Percentiles rank a stretch among this genome's conserved stretches.
These are phyloP conservation scores for Neonectria sp. DNA, from an alignment of 2,329 filamentous ascomycete species.

Conservation along the genomic window DNA sequence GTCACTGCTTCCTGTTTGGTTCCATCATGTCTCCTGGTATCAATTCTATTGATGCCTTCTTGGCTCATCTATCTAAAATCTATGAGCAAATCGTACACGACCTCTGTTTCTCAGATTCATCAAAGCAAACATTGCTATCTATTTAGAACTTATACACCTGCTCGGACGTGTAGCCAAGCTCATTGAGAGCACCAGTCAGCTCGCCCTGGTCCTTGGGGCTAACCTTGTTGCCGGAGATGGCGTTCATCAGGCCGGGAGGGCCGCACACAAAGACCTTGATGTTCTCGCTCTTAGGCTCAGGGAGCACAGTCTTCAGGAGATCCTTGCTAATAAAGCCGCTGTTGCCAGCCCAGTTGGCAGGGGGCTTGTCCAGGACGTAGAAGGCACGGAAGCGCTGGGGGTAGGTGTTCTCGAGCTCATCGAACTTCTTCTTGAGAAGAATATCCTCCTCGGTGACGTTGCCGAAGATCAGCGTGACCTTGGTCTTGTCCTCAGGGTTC, in stretches of 20 bases:
- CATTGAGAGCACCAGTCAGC: constrained; percentile 84
- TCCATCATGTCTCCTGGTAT: constrained; percentile 19
- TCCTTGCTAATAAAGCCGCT: constrained; percentile 92
- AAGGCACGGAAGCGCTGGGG: constrained; percentile 96
- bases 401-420: constrained; percentile 93
- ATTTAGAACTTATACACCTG: constrained; percentile 95
- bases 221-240: constrained; percentile 90
- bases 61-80: constrained; percentile 41
- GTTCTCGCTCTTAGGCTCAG: constrained; percentile 91
- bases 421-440: constrained; percentile 87
- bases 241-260: constrained; percentile 93
- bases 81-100: constrained; percentile 47
- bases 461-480: constrained; percentile 95
- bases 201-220: constrained; percentile 97
- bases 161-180: constrained; percentile 78
- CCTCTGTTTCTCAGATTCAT: constrained; percentile 28
- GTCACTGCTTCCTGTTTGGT: not conserved
- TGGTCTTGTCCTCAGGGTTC: constrained; percentile 97
- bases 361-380: constrained; percentile 89
- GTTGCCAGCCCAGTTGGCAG: constrained; percentile 83
- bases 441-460: constrained; percentile 94
- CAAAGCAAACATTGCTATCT: constrained; percentile 25
- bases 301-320: constrained; percentile 93
- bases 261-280: constrained; percentile 98
- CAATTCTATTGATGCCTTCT: constrained; percentile 41